phyloP scores from a whole-genome alignment of 1,139 yeast genomes.

The Candida glucosophila region DNA sequence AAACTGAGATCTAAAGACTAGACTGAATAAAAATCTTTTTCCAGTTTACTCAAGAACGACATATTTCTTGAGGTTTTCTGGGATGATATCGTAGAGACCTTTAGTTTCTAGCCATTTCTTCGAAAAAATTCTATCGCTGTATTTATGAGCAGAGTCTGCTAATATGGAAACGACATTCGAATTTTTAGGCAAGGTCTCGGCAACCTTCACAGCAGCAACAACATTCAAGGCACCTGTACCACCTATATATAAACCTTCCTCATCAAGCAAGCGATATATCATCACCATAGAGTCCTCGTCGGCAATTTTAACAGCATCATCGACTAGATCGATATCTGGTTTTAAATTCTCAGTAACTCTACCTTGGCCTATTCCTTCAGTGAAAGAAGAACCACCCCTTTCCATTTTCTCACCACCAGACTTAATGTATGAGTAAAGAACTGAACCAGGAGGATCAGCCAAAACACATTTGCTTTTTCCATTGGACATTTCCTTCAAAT shows the following conservation, averaged over 20 bases:
- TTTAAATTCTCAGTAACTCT: slow-evolving; percentile 76
- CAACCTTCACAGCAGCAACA: slow-evolving; percentile 71
- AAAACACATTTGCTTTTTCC: slow-evolving; percentile 53
- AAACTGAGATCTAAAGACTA: too few relatives aligned
- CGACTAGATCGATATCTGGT: slow-evolving; percentile 60
- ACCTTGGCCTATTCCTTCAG: slow-evolving; percentile 96
- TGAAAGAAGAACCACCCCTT: slow-evolving; percentile 75
- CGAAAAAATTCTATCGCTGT: slow-evolving; percentile 73
- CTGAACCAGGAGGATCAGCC: slow-evolving; percentile 94
- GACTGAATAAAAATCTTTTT: too few relatives aligned
- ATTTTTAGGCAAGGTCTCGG: slow-evolving; percentile 68
- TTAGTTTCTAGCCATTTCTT: slow-evolving; percentile 68
- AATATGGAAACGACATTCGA: slow-evolving; percentile 77
- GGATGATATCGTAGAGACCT: slow-evolving; percentile 56
- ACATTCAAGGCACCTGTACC: slow-evolving; percentile 82
- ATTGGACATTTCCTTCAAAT: slow-evolving; percentile 55
- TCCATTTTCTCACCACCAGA: slow-evolving; percentile 54
- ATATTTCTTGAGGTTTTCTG: slow-evolving; percentile 64
- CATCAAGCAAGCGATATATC: slow-evolving; percentile 76
- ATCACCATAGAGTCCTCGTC: slow-evolving; percentile 72
- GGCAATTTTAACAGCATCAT: slow-evolving; percentile 68
- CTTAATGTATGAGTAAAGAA: slow-evolving; percentile 67
- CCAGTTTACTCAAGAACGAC: slow-evolving; percentile 34
- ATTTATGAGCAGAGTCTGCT: slow-evolving; percentile 85
- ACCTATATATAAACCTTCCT: slow-evolving; percentile 87